Conservation (phyloP, 768 basidiomycete genomes). For the Leucocoprinus sp. region DNA sequence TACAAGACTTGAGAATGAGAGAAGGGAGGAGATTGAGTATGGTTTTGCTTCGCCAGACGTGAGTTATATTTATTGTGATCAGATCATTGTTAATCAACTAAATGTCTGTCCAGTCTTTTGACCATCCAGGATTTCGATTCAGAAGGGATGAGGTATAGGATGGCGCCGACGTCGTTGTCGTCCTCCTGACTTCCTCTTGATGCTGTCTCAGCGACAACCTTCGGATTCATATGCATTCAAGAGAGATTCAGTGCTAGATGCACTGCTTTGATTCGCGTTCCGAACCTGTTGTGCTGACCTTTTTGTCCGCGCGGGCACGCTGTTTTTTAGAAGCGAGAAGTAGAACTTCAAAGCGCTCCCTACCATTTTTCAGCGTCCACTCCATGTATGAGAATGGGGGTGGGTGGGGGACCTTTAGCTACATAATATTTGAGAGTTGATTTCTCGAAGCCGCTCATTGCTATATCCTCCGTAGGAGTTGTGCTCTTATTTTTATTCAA, state of each 20-base stretch:
- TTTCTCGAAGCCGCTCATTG: too few relatives aligned
- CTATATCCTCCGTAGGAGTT: too few relatives aligned
- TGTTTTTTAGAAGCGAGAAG: too few relatives aligned
- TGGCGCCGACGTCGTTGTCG: not conserved
- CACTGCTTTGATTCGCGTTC: conserved; percentile 7
- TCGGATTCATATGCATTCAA: conserved; percentile 3
- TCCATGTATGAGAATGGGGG: too few relatives aligned
- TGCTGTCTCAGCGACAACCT: not conserved
- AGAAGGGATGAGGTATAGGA: not conserved
- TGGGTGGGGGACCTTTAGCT: too few relatives aligned
- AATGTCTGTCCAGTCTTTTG: not conserved
- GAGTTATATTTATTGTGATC: not conserved
- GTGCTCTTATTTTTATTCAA: too few relatives aligned
- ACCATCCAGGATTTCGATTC: not conserved
- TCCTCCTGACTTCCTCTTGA: not conserved
- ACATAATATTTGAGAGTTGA: too few relatives aligned
- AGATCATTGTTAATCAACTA: not conserved
- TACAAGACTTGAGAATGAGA: not conserved
- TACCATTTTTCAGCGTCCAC: too few relatives aligned
- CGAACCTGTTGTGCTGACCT: not conserved
- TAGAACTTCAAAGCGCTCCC: too few relatives aligned
- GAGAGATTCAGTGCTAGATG: conserved; percentile 7
- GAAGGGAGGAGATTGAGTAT: conserved; percentile 9
- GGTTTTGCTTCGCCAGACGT: conserved; percentile 11
- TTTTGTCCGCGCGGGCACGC: too few relatives aligned